A percentile compares a stretch with the other conserved stretches of the same genome.
Evolutionary conservation across 2,329 filamentous ascomycete genomes (phyloP).

Genomic region (Claviceps sp.): DNA sequence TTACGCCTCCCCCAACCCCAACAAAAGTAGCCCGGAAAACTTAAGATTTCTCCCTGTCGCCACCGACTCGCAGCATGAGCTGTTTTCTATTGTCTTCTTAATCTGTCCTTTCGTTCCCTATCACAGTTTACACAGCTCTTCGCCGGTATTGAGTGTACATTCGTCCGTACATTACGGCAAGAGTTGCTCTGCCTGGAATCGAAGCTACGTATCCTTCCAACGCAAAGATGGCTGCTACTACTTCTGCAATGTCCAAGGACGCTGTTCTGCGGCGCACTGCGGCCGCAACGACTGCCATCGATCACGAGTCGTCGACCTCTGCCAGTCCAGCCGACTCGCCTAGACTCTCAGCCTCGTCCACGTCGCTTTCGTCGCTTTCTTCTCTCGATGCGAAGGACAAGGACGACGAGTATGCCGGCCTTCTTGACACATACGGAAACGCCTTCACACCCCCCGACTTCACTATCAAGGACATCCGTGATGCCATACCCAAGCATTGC

Average conservation of each 20-base stretch:
- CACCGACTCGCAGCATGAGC: not conserved
- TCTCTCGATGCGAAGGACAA: constrained; percentile 39
- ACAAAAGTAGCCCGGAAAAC: not conserved
- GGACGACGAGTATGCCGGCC: constrained; percentile 41
- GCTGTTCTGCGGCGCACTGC: constrained; percentile 34
- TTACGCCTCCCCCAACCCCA: not conserved
- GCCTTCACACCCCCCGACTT: constrained; percentile 87
- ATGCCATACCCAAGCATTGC: constrained; percentile 96
- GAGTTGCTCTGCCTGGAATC: not conserved
- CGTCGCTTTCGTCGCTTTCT: constrained; percentile 80
- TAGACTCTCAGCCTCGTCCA: constrained; percentile 59
- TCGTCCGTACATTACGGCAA: not conserved
- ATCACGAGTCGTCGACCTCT: constrained; percentile 41
- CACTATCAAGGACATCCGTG: constrained; percentile 93
- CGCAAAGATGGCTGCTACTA: constrained; percentile 31
- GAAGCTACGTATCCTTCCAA: constrained; percentile 1
- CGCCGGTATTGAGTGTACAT: not conserved
- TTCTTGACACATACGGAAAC: constrained; percentile 89
- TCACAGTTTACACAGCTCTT: not conserved
- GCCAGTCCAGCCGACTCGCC: constrained; percentile 48
- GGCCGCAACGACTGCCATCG: constrained; percentile 32
- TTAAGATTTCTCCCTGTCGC: not conserved
- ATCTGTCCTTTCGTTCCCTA: not conserved
- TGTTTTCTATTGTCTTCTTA: not conserved
- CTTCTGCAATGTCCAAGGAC: constrained; percentile 28